Percentiles rank a stretch among this genome's conserved stretches.
Conservation (phyloP, 1,139 yeast species). For the Suhomyces wounanorum region DNA sequence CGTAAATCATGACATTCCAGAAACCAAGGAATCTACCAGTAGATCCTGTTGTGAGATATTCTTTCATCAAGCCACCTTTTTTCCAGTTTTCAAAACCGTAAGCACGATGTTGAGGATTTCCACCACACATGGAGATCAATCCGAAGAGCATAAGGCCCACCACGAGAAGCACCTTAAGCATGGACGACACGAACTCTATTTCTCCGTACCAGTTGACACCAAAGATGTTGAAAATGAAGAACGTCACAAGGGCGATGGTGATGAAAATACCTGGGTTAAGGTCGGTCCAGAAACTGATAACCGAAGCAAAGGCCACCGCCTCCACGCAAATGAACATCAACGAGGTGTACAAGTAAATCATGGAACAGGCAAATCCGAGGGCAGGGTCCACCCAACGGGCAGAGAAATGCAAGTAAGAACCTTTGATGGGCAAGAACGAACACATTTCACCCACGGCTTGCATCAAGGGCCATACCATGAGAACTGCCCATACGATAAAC, state of each 20-base stretch:
- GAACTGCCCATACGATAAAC: conserved; percentile 35
- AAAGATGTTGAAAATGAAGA: conserved; percentile 33
- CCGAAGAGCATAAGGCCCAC: conserved; percentile 44
- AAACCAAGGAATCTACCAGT: conserved; percentile 41
- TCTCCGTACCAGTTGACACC: conserved; percentile 46
- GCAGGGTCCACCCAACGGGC: conserved; percentile 46
- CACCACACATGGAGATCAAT: conserved; percentile 25
- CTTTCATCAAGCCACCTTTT: conserved; percentile 38
- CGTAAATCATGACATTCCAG: conserved; percentile 39
- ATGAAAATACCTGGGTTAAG: conserved; percentile 39
- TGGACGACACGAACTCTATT: conserved; percentile 39
- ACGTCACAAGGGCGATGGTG: conserved; percentile 31
- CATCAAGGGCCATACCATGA: conserved; percentile 44
- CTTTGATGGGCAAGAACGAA: conserved; percentile 41
- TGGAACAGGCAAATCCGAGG: conserved; percentile 40
- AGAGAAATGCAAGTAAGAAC: conserved; percentile 39
- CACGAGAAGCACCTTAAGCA: conserved; percentile 40
- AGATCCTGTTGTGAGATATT: conserved; percentile 32
- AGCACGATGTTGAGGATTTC: conserved; percentile 27
- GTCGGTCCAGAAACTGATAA: conserved; percentile 44
- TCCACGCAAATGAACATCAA: conserved; percentile 43
- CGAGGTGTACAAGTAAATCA: conserved; percentile 39
- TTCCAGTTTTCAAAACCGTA: conserved; percentile 39
- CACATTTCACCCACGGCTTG: conserved; percentile 45
- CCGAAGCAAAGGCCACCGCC: conserved; percentile 37